These are phyloP conservation scores for Solanum sparsipilum DNA, from an alignment of 257 asterid genomes.

Conservation along the genomic window DNA sequence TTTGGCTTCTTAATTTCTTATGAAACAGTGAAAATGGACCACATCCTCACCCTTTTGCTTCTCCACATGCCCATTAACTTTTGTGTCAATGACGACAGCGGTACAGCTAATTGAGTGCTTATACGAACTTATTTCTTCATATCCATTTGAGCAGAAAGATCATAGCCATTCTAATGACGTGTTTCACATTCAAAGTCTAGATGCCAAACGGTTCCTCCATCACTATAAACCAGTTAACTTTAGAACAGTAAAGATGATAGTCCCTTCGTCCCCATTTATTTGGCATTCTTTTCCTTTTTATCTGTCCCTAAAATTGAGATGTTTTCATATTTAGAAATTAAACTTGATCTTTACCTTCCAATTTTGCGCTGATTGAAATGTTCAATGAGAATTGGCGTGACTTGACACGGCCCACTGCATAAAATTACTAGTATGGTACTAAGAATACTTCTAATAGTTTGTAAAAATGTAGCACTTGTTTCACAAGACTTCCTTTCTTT, in stretches of 20 bases:
- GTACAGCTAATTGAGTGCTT: not conserved
- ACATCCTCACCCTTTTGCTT: not conserved
- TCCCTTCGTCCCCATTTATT: not conserved
- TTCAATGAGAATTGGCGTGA: not conserved
- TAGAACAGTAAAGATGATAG: not conserved
- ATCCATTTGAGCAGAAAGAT: not conserved
- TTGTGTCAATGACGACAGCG: not conserved
- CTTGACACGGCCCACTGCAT: not conserved
- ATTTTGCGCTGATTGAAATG: not conserved
- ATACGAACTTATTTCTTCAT: not conserved
- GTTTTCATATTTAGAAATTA: not conserved
- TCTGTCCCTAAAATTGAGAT: not conserved
- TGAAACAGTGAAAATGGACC: not conserved
- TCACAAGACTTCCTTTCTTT: not conserved
- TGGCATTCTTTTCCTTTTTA: not conserved
- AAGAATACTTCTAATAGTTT: not conserved
- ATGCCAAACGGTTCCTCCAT: not conserved
- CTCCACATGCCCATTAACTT: not conserved
- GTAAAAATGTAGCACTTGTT: not conserved
- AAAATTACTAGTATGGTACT: not conserved
- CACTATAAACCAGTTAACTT: not conserved
- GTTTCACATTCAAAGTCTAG: not conserved
- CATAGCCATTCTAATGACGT: not conserved
- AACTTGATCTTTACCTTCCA: not conserved
- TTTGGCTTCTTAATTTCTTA: not conserved